Evolutionary conservation across 306 rosid species (phyloP).

Genomic region (Trifolium fragiferum): DNA sequence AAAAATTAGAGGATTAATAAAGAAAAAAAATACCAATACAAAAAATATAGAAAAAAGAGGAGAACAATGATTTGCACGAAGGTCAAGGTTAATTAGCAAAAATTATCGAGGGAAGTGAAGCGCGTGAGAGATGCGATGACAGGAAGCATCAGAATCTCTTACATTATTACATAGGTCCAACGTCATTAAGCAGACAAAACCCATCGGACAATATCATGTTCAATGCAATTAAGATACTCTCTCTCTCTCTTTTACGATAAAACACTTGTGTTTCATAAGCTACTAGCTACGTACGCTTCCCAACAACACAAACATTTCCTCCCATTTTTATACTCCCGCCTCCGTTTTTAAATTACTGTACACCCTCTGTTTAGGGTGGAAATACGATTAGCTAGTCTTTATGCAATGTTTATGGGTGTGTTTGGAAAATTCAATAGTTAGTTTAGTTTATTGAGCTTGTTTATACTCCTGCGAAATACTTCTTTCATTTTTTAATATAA

Average conservation of each 20-base stretch:
- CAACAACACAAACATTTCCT: neutral
- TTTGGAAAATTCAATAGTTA: no score
- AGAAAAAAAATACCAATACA: no score
- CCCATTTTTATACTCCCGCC: no score
- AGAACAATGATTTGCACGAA: slow-evolving; percentile 37
- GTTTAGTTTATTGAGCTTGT: no score
- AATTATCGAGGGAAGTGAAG: neutral
- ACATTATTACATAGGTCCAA: neutral
- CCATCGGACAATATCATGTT: slow-evolving; percentile 35
- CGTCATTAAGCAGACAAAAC: slow-evolving; percentile 44
- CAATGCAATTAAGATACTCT: neutral
- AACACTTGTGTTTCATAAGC: neutral
- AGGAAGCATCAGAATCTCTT: slow-evolving; percentile 37
- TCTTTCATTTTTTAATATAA: no score
- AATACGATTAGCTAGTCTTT: no score
- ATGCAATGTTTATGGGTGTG: no score
- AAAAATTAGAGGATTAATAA: no score
- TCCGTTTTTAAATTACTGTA: no score
- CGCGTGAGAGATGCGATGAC: slow-evolving; percentile 30
- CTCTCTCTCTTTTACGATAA: neutral
- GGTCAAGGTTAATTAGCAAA: slow-evolving; percentile 23
- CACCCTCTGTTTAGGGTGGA: no score
- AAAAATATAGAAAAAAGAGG: no score
- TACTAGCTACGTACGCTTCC: neutral
- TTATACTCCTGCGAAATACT: no score